Evolutionary conservation across 441 rosid genomes (phyloP), one percentile per base, ranked within the genome.

Genomic region (Viola pubescens): DNA sequence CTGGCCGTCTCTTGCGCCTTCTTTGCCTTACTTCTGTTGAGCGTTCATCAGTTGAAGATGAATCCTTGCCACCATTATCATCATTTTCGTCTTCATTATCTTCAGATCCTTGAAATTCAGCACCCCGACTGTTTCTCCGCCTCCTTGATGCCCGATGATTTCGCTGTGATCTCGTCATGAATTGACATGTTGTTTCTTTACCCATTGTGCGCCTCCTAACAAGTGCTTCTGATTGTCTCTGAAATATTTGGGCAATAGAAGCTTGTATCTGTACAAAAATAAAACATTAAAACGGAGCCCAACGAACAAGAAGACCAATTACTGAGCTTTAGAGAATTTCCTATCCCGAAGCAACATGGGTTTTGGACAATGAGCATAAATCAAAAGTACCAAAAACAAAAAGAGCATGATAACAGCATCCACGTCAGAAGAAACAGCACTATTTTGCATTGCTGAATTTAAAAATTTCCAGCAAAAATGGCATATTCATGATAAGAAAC

Each of bases 1-100:
- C 79, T n/a, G 77, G 8, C 48, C 84, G 81, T 72, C 76, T 84
- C 72, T 56, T 89, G 53, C 83, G 75, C 68, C 82, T 79, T 62
- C 80, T 77, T 55, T 41, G 82, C 66, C 72, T 79, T 58, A 73
- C 68, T 70, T 84, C 90, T 6, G 82, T 61, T 48, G 66, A 56
- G 64, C 78, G 84, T 64, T 87, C 97, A 60, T 87, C 98, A 61
- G 77, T 58, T 10, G 98, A 92, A 68, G 94, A 86, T 50, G 97
- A 83, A 68, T 75, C 82, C 76, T 79, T 79, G 61, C 78, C 88
- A 49, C 75, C 79, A 55, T 68, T 79, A 61, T 81, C 78, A 48
- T 75, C 85, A 59, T 77, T 76, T 62, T 75, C 79, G 70, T 79
- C 80, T 42, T 77, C 94, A 45, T 73, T 77, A 58, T 80, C 81